Percentiles rank a stretch among this genome's conserved stretches.
Evolutionary conservation across 805 yeast species (phyloP).

Genomic region (Kazachstania martiniae): DNA sequence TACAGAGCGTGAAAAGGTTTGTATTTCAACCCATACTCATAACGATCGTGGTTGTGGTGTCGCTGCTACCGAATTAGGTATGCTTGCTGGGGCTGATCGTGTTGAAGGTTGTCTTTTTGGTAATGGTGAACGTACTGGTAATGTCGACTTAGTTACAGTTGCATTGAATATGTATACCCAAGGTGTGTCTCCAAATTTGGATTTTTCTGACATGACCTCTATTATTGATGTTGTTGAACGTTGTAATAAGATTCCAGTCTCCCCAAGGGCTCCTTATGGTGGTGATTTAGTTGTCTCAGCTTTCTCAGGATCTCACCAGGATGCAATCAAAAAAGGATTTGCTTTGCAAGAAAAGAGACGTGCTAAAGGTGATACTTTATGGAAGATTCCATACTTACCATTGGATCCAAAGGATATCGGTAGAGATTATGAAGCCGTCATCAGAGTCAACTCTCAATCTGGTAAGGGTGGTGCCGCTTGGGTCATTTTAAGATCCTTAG

Average conservation of each 20-base stretch:
- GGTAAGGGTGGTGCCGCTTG: constrained; percentile 89
- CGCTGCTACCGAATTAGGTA: constrained; percentile 76
- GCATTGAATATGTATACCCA: constrained; percentile 73
- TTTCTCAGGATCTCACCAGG: constrained; percentile 79
- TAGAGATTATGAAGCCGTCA: constrained; percentile 84
- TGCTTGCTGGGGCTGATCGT: constrained; percentile 79
- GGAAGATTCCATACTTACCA: constrained; percentile 77
- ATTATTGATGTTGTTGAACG: constrained; percentile 65
- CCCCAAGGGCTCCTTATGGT: constrained; percentile 72
- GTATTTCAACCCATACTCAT: constrained; percentile 73
- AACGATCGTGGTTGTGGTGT: constrained; percentile 83
- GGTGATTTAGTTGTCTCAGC: constrained; percentile 79
- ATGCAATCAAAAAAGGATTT: constrained; percentile 83
- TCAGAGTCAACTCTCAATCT: constrained; percentile 77
- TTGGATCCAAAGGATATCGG: constrained; percentile 80
- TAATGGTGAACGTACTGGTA: constrained; percentile 82
- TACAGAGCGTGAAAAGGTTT: constrained; percentile 55
- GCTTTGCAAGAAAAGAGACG: constrained; percentile 30
- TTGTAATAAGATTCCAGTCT: constrained; percentile 73
- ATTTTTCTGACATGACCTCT: constrained; percentile 55
- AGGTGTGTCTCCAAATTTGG: constrained; percentile 61
- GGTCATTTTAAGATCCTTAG: constrained; percentile 67
- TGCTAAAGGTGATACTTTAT: constrained; percentile 31
- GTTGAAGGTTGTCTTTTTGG: constrained; percentile 81
- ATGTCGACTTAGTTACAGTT: constrained; percentile 70